Evolutionary conservation across 2,329 filamentous ascomycete species (phyloP).

Genomic region (Tolypocladium tropicale): DNA sequence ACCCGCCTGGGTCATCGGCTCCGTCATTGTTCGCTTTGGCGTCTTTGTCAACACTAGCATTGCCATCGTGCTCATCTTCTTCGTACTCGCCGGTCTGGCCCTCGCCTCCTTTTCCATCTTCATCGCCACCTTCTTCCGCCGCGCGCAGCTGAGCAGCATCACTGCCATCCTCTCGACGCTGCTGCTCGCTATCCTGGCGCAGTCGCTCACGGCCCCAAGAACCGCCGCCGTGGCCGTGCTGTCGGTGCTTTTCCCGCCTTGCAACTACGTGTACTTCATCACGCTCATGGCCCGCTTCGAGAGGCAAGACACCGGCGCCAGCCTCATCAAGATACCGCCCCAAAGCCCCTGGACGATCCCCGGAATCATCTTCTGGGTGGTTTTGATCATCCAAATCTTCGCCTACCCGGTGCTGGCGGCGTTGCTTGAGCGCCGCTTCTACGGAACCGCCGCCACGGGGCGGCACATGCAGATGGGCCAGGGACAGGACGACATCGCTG

Average conservation of each 20-base stretch:
- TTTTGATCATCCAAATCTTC: conserved; percentile 68
- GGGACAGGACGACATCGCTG: conserved; percentile 13
- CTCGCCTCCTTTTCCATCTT: conserved; percentile 73
- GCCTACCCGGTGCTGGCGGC: conserved; percentile 68
- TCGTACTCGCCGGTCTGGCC: conserved; percentile 66
- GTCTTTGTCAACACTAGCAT: conserved; percentile 56
- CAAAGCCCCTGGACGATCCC: conserved; percentile 57
- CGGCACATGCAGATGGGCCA: conserved; percentile 38
- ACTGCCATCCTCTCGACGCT: conserved; percentile 62
- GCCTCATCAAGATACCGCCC: conserved; percentile 53
- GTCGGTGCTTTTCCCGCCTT: conserved; percentile 72
- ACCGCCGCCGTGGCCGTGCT: conserved; percentile 59
- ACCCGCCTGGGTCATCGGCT: conserved; percentile 74
- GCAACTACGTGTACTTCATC: conserved; percentile 77
- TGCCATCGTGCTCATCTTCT: conserved; percentile 61
- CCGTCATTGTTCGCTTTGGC: conserved; percentile 49
- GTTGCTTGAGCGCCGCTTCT: conserved; percentile 60
- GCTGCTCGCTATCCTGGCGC: conserved; percentile 71
- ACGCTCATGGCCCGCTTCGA: conserved; percentile 72
- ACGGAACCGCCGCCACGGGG: conserved; percentile 60
- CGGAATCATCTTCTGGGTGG: conserved; percentile 68
- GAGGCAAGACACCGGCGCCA: conserved; percentile 44
- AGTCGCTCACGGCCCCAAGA: conserved; percentile 54
- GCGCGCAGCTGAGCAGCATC: conserved; percentile 80
- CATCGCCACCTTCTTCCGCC: conserved; percentile 74